A percentile compares a stretch with the other conserved stretches of the same genome.
These are phyloP conservation scores for Sisymbrium altissimum DNA, from an alignment of 345 rosid species.

Conservation along the genomic window DNA sequence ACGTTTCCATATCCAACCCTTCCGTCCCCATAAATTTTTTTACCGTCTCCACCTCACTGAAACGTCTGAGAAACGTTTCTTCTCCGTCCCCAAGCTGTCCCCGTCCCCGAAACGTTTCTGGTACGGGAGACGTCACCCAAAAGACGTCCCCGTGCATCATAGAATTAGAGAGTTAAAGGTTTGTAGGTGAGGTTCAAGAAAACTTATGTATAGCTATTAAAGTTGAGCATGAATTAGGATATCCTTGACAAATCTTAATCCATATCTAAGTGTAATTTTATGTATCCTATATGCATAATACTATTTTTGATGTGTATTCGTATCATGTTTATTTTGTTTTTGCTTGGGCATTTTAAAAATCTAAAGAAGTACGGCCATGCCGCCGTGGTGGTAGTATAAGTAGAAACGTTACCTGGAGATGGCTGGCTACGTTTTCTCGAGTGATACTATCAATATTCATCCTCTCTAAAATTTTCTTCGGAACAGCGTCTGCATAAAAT, in stretches of 20 bases:
- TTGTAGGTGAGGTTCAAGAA: neutral
- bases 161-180: neutral
- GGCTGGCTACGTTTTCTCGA: slow-evolving; percentile 83
- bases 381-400: neutral
- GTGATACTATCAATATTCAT: slow-evolving; percentile 73
- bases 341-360: too few relatives aligned
- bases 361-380: too few relatives aligned
- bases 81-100: too few relatives aligned
- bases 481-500: slow-evolving; percentile 63
- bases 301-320: neutral
- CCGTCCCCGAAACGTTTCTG: too few relatives aligned
- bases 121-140: too few relatives aligned
- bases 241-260: neutral
- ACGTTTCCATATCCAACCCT: too few relatives aligned
- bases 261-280: neutral
- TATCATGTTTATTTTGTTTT: too few relatives aligned
- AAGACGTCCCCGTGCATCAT: too few relatives aligned
- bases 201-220: neutral
- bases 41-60: too few relatives aligned
- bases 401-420: slow-evolving; percentile 66
- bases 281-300: too few relatives aligned
- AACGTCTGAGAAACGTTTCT: too few relatives aligned
- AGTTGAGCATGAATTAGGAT: neutral
- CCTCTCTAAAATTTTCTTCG: slow-evolving; percentile 71
- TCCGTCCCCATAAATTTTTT: too few relatives aligned